Evolutionary conservation across 495 filamentous ascomycete species (phyloP).

Genomic region (Xylaria flabelliformis): DNA sequence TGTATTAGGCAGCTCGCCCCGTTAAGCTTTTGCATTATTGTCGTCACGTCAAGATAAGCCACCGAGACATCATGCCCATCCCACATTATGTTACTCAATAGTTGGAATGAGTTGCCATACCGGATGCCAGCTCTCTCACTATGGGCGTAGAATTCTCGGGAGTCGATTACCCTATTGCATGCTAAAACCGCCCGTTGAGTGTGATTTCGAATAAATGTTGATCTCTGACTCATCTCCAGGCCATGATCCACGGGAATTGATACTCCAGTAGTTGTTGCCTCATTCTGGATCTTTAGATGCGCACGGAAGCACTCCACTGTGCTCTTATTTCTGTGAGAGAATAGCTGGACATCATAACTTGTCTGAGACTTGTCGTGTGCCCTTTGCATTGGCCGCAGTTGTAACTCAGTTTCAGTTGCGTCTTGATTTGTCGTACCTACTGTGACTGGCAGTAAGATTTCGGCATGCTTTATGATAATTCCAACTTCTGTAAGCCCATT

Average conservation of each 20-base stretch:
- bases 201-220: not conserved
- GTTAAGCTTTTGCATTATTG: not conserved
- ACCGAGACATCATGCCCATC: not conserved
- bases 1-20: not conserved
- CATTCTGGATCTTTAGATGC: not conserved
- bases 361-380: not conserved
- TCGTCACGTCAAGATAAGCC: not conserved
- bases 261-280: not conserved
- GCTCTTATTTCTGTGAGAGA: not conserved
- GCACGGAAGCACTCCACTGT: not conserved
- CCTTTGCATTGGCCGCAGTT: not conserved
- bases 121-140: not conserved
- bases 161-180: not conserved
- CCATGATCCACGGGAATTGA: not conserved
- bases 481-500: not conserved
- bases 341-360: not conserved
- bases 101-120: not conserved
- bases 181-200: not conserved
- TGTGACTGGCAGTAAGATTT: not conserved
- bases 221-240: not conserved
- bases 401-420: not conserved
- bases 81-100: not conserved
- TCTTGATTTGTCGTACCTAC: not conserved
- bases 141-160: not conserved
- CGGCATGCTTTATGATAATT: not conserved